Percentiles rank a stretch among this genome's conserved stretches.
phyloP scores from a whole-genome alignment of 495 filamentous ascomycete genomes.

The Immersiella caudata region DNA sequence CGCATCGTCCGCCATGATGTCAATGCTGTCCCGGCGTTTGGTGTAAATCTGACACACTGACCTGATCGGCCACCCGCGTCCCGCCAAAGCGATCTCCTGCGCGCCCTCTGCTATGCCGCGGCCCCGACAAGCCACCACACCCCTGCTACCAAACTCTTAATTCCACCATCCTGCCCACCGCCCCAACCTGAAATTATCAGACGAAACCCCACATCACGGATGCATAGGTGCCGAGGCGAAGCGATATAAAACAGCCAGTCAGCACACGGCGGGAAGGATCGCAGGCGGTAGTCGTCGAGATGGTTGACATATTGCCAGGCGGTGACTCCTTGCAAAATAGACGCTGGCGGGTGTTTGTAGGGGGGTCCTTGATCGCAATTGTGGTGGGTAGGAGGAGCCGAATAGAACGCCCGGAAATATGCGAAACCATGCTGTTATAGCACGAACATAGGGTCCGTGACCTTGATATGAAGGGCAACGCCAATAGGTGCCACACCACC shows the following conservation, averaged over 20 bases:
- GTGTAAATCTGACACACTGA: constrained; percentile 35
- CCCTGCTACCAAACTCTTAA: constrained; percentile 12
- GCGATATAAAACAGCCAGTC: constrained; percentile 15
- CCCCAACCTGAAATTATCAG: constrained; percentile 19
- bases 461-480: constrained; percentile 10
- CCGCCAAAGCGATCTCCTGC: constrained; percentile 21
- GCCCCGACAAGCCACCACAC: constrained; percentile 9
- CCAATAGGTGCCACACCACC: neutral
- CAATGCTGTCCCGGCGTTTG: constrained; percentile 29
- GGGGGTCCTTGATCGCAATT: constrained; percentile 18
- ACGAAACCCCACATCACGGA: constrained; percentile 26
- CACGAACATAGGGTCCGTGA: constrained; percentile 22
- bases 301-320: neutral
- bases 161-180: neutral
- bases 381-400: constrained; percentile 5
- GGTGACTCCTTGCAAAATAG: constrained; percentile 1
- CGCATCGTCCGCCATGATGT: constrained; percentile 22
- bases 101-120: constrained; percentile 13
- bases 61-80: constrained; percentile 28
- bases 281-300: constrained; percentile 6
- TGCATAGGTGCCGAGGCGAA: constrained; percentile 23
- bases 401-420: neutral
- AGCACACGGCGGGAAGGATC: constrained; percentile 14
- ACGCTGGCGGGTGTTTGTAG: constrained; percentile 3
- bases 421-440: constrained; percentile 4